Conservation (phyloP, 371 early-diverging fungal species). For the Globomyces sp. region DNA sequence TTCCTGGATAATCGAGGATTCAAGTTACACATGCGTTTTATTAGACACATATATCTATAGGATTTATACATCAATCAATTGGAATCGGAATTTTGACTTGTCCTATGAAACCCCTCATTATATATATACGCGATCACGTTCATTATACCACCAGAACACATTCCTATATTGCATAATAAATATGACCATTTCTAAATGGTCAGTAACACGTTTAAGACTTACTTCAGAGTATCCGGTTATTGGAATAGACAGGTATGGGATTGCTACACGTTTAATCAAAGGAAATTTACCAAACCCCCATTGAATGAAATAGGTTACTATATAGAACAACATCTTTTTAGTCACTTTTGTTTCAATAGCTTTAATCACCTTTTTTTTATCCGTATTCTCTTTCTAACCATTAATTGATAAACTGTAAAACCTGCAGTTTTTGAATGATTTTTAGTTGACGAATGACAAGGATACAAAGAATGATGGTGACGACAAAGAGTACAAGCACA, state of each 20-base stretch:
- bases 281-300: not conserved
- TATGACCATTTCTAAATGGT: not conserved
- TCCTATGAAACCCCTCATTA: constrained; percentile 2
- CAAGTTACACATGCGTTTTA: too few relatives aligned
- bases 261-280: not conserved
- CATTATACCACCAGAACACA: constrained; percentile 11
- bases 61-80: too few relatives aligned
- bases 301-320: constrained; percentile 9
- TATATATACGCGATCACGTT: constrained; percentile 2
- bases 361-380: not conserved
- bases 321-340: constrained; percentile 8
- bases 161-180: constrained; percentile 5
- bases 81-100: too few relatives aligned
- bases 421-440: too few relatives aligned
- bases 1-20: too few relatives aligned
- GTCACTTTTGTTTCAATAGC: constrained; percentile 4
- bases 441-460: too few relatives aligned
- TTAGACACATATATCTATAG: too few relatives aligned
- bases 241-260: not conserved
- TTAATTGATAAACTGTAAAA: too few relatives aligned
- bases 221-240: not conserved
- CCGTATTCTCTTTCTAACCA: too few relatives aligned
- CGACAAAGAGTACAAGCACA: not conserved
- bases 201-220: not conserved
- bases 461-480: too few relatives aligned